phyloP scores from a whole-genome alignment of 257 asterid genomes.

The Solanum peruvianum region DNA sequence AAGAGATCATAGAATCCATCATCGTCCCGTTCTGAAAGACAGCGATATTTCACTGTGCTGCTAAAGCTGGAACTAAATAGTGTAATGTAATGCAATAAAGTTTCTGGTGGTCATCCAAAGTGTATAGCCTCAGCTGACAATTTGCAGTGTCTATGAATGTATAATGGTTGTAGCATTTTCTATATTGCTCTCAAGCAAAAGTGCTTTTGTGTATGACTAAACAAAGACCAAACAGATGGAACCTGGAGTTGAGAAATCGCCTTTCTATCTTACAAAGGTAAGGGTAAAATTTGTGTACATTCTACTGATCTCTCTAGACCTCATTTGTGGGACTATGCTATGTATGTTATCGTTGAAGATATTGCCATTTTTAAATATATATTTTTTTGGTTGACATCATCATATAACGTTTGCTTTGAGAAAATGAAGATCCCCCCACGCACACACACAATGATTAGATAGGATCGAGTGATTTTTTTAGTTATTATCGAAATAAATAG shows the following conservation, averaged over 20 bases:
- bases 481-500: background rate
- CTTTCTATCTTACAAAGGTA: background rate
- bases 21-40: slow-evolving; percentile 44
- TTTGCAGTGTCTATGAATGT: background rate
- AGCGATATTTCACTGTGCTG: background rate
- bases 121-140: background rate
- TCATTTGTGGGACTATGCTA: background rate
- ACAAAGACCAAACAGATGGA: background rate
- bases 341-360: background rate
- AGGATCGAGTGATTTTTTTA: background rate
- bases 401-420: background rate
- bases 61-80: background rate
- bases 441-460: background rate
- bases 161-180: background rate
- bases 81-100: background rate
- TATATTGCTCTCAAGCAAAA: background rate
- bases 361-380: background rate
- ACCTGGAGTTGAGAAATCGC: background rate
- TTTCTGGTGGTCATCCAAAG: background rate
- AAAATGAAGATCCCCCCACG: too few species aligned
- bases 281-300: background rate
- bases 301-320: background rate
- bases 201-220: background rate
- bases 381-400: background rate
- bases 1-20: slow-evolving; percentile 72